A percentile compares a stretch with the other conserved stretches of the same genome.
Evolutionary conservation across 352 stramenopile species (phyloP).

Genomic region (Peronospora destructor): DNA sequence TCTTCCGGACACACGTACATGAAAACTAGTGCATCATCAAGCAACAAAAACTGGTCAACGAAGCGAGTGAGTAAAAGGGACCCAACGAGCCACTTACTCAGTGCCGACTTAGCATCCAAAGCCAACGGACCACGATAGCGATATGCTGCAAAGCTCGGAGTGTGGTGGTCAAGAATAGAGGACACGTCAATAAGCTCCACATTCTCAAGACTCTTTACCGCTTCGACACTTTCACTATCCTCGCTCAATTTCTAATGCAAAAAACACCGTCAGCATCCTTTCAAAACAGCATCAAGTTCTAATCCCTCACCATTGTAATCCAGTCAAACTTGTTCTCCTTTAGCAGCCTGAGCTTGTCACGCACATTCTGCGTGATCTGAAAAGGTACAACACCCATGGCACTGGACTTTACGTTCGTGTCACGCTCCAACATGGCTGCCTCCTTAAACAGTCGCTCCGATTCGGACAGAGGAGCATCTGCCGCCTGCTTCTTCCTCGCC

Average conservation of each 20-base stretch:
- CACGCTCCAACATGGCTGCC: slow-evolving; percentile 65
- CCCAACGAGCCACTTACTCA: slow-evolving; percentile 29
- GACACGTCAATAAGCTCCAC: slow-evolving; percentile 65
- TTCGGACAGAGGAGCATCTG: slow-evolving; percentile 78
- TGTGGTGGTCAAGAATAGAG: slow-evolving; percentile 48
- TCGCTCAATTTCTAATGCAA: slow-evolving; percentile 63
- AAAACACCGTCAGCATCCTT: slow-evolving; percentile 1
- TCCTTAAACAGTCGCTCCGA: slow-evolving; percentile 80
- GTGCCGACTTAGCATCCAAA: slow-evolving; percentile 22
- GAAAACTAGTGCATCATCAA: slow-evolving; percentile 47
- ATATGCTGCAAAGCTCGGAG: slow-evolving; percentile 74
- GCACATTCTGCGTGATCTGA: slow-evolving; percentile 71
- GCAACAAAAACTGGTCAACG: not conserved
- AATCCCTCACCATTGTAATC: slow-evolving; percentile 66
- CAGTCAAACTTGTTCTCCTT: slow-evolving; percentile 82
- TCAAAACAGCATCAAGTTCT: not conserved
- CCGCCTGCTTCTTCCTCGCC: slow-evolving; percentile 59
- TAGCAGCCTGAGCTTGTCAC: slow-evolving; percentile 68
- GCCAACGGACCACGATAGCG: slow-evolving; percentile 46
- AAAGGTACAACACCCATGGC: slow-evolving; percentile 88
- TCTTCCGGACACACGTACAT: slow-evolving; percentile 88
- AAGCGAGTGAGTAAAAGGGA: not conserved
- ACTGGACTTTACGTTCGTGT: slow-evolving; percentile 82
- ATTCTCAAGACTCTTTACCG: slow-evolving; percentile 70
- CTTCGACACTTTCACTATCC: slow-evolving; percentile 68